Evolutionary conservation across 169 alveolate genomes (phyloP).

Genomic region (Plasmodium vivax): DNA sequence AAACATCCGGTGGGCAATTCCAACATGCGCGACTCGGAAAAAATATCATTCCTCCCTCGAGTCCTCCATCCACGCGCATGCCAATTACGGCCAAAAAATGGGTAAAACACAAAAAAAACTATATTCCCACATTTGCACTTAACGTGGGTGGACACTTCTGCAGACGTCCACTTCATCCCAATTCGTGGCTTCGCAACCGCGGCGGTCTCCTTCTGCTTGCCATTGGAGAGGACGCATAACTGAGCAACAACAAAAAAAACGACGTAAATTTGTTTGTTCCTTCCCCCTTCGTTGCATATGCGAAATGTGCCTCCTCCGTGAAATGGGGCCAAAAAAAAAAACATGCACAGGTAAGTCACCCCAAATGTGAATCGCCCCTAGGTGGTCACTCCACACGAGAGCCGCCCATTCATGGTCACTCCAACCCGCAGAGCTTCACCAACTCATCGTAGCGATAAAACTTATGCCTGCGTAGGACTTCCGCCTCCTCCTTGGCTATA

Average conservation of each 20-base stretch:
- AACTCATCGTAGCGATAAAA: constrained; percentile 63
- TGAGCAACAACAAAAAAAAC: background rate
- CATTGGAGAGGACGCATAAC: background rate
- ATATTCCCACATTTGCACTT: background rate
- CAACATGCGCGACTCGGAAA: background rate
- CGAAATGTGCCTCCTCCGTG: background rate
- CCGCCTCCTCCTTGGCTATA: constrained; percentile 11
- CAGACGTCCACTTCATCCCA: background rate
- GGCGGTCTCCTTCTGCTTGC: background rate
- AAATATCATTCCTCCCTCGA: background rate
- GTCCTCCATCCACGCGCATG: background rate
- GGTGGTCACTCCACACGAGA: background rate
- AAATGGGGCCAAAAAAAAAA: background rate
- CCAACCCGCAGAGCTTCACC: background rate
- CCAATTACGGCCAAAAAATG: background rate
- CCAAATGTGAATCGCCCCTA: background rate
- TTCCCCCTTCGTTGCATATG: background rate
- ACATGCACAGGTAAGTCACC: background rate
- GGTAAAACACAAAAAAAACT: background rate
- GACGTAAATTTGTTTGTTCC: background rate
- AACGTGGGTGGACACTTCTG: background rate
- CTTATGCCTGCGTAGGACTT: constrained; percentile 20
- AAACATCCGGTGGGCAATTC: background rate
- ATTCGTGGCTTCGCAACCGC: background rate
- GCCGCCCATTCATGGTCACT: background rate